These are phyloP conservation scores for Brassica rapa DNA, from an alignment of 345 rosid species.

Conservation along the genomic window DNA sequence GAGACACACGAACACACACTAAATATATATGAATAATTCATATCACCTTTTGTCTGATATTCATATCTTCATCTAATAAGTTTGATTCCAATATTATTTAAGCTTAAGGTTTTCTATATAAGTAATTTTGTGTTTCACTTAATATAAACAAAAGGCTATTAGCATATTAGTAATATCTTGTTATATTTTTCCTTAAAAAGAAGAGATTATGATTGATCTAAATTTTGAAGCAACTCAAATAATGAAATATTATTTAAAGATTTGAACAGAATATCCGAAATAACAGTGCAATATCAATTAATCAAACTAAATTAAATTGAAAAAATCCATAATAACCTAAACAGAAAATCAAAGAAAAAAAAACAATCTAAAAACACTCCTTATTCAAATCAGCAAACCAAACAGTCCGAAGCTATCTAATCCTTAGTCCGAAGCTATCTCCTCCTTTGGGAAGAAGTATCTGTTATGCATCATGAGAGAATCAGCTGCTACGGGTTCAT, in stretches of 20 bases:
- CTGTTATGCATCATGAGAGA: conserved; percentile 42
- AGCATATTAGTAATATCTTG: not conserved
- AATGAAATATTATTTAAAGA: not conserved
- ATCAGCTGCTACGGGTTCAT: conserved; percentile 46
- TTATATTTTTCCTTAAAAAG: not conserved
- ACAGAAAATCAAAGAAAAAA: not conserved
- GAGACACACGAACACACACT: not conserved
- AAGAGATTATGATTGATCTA: not conserved
- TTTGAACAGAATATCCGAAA: not conserved
- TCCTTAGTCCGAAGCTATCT: not conserved
- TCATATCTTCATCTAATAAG: conserved; percentile 13
- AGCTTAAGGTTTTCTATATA: not conserved
- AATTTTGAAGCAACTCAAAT: not conserved
- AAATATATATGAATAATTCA: not conserved
- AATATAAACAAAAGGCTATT: not conserved
- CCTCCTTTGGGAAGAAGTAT: conserved; percentile 19
- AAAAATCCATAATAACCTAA: not conserved
- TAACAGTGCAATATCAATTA: not conserved
- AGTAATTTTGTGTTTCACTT: not conserved
- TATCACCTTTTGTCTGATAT: conserved; percentile 7
- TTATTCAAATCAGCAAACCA: not conserved
- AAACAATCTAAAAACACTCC: not conserved
- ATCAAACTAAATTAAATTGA: not conserved
- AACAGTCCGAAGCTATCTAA: not conserved
- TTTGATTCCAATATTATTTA: conserved; percentile 2